Conservation (phyloP, 164 flowering plant species). For the Tetracentron sinense region DNA sequence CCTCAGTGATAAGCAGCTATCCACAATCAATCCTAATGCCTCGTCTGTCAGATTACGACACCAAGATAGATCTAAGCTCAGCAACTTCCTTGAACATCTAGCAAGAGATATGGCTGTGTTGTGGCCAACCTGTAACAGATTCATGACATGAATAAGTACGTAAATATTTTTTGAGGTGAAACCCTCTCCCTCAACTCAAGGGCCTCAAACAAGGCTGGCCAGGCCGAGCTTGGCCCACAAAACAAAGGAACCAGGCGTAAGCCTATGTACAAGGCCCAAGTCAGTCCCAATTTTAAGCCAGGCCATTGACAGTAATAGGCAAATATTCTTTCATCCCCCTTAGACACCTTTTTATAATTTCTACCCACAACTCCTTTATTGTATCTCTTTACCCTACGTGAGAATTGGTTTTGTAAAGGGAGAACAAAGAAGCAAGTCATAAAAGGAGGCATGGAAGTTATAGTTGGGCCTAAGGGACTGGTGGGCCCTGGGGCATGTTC, state of each 20-base stretch:
- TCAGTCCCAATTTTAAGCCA: too few relatives aligned
- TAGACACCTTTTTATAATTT: too few relatives aligned
- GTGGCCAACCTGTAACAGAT: conserved; percentile 48
- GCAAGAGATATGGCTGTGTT: conserved; percentile 67
- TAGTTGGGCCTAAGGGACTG: too few relatives aligned
- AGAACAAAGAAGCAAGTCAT: not conserved
- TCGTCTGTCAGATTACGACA: conserved; percentile 69
- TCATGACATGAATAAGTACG: not conserved
- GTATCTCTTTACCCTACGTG: not conserved
- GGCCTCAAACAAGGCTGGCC: not conserved
- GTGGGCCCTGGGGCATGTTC: too few relatives aligned
- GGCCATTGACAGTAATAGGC: too few relatives aligned
- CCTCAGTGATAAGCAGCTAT: conserved; percentile 59
- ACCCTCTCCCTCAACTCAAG: not conserved
- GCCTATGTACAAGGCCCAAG: too few relatives aligned
- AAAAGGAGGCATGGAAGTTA: too few relatives aligned
- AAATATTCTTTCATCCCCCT: not conserved
- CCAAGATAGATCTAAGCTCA: conserved; percentile 67
- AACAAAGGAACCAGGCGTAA: too few relatives aligned
- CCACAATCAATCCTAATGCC: conserved; percentile 77
- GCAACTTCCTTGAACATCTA: conserved; percentile 39
- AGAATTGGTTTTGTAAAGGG: not conserved
- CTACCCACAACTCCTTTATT: too few relatives aligned
- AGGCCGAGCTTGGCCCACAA: too few relatives aligned
- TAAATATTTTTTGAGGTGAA: not conserved